Evolutionary conservation across 2,329 filamentous ascomycete genomes (phyloP), one percentile per base, ranked within the genome.

Genomic region (Diaporthe eres): DNA sequence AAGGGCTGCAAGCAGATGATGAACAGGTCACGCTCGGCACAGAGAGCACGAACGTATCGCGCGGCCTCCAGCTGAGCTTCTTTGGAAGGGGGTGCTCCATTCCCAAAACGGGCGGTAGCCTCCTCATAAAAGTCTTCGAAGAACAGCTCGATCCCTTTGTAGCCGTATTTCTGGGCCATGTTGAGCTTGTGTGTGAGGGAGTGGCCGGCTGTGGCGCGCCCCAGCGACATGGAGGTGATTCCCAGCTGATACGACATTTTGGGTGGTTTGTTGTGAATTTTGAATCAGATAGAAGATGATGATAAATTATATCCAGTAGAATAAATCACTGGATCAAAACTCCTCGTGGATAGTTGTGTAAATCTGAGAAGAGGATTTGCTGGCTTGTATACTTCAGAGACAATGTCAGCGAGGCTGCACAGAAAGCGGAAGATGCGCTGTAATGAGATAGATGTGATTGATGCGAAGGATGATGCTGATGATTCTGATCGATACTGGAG

Each of bases 201-300:
- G 83, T 96, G 94, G 77, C 93, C 91, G 81, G 92, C 93, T 49
- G 82, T 88, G 80, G 91, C 92, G 57, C 93, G 91, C 57, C 94
- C 94, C 1, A 96, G 88, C 67, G 93, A 95, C 88, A 95, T 94
- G 77, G 93, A 94, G 75, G 92, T 92, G 81, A 96, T 95, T 53
- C 89, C 93, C 78, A 93, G 89, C 78, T 88, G 88, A 82, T 88
- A 91, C 77, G 88, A 81, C 88, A 90, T 90, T 42, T 75, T 84
- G 79, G 37, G 4, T 39, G 28, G 25, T 22, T 4, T 70, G 4
- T 19, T 42, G 49, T 55, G n/a, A 22, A 22, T 3, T 28, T 39
- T 15, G 8, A 42, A 7, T 28, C 9, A 42, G 15, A 22, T 13
- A 19, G 47, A 53, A 19, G 47, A 53, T 19, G 22, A 39, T 19